Percentiles rank a stretch among this genome's conserved stretches.
phyloP scores from a whole-genome alignment of 768 basidiomycete genomes.

The Mycena kentingensis region DNA sequence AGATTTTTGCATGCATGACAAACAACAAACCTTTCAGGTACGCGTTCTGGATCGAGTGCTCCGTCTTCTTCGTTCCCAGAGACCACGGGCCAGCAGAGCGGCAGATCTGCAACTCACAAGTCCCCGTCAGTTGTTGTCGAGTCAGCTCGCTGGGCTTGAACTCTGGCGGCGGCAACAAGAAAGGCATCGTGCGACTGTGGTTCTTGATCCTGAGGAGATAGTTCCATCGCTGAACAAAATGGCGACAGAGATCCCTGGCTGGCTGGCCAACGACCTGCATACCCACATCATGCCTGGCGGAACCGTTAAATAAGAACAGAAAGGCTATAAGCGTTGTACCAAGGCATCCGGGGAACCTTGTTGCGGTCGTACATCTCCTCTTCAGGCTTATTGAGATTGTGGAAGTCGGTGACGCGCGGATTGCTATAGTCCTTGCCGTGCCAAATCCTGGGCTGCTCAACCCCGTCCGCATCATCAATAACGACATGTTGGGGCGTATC shows the following conservation, averaged over 20 bases:
- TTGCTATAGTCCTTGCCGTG: conserved; percentile 96
- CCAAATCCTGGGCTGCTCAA: conserved; percentile 78
- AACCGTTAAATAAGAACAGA: not conserved
- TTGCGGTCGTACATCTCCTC: conserved; percentile 95
- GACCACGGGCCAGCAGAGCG: conserved; percentile 97
- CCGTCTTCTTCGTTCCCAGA: conserved; percentile 83
- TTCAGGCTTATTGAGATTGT: conserved; percentile 81
- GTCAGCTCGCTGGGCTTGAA: conserved; percentile 81
- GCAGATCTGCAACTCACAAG: conserved; percentile 96
- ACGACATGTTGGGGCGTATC: conserved; percentile 94
- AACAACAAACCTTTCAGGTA: conserved; percentile 74
- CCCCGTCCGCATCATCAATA: conserved; percentile 75
- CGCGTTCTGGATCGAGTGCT: conserved; percentile 93
- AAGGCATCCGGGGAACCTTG: conserved; percentile 93
- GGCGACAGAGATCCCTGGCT: conserved; percentile 89
- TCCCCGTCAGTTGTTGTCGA: conserved; percentile 84
- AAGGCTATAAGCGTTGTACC: conserved; percentile 51
- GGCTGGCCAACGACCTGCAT: conserved; percentile 97
- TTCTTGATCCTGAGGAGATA: conserved; percentile 95
- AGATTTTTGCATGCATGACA: not conserved
- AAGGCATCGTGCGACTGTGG: conserved; percentile 90
- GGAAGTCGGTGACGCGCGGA: conserved; percentile 83
- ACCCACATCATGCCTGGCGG: conserved; percentile 88
- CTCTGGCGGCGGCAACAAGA: conserved; percentile 90
- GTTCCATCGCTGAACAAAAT: conserved; percentile 98